Base-by-base conservation (phyloP, 768 basidiomycete genomes). In the Kwoniella sp. region DNA sequence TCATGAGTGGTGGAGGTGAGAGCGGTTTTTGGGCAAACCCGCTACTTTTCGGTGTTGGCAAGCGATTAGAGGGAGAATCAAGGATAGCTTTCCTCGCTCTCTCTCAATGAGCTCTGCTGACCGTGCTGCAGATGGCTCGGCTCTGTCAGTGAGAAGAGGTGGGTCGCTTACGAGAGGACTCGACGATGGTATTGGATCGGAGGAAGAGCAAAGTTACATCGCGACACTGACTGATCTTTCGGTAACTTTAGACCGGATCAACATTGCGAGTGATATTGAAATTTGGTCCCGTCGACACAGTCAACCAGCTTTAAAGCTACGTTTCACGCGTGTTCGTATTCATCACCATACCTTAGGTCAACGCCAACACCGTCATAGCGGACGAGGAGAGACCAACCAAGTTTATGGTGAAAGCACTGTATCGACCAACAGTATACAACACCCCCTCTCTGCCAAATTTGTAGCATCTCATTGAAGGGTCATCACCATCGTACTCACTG, bases 241-340 rank as follows among this genome's bases (percentile, higher is more conserved):
- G 59, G 60, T 54, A 45, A 45, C 41, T 45, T 45, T 9, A 31
- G 17, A 5, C 60, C 51, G 51, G 17, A 37, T 47, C 4, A 1
- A 23, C n/a, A 23, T 22, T 23, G 8, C n/a, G 17, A 38, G n/a
- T 26, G 30, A 15, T 25, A 61, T 47, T 61, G 30, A 15, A 37
- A 61, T 47, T 61, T 61, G 60, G 45, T 61, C 28, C 60, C 60
- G 60, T 61, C n/a, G 34, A 37, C 54, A 26, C 60, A 61, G 60
- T 61, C 52, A 61, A 61, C 60, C 37, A 31, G 22, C 17, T 25
- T 28, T 50, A 41, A n/a, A 5, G 17, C 34, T 5, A 5, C 13
- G 47, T 20, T 4, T 25, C 23, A 25, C 38, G 23, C 20, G 47
- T 48, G 4, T 4, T 7, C 7, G 47, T 25, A 48, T 20, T 20